Conservation (phyloP, 768 basidiomycete genomes). For the Lactarius quietus region DNA sequence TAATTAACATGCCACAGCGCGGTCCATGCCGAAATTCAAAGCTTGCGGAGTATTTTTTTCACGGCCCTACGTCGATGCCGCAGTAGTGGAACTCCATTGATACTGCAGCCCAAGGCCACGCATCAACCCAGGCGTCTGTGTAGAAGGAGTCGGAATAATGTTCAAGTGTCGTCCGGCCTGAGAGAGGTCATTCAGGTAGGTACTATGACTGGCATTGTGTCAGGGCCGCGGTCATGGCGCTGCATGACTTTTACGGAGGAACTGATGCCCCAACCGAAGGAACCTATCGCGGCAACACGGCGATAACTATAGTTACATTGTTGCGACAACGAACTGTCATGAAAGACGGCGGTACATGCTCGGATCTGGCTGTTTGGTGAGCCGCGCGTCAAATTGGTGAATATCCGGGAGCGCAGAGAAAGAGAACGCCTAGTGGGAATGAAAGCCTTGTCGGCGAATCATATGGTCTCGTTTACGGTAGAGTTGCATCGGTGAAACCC, state of each 20-base stretch:
- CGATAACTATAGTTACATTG: not conserved
- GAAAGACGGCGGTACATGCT: not conserved
- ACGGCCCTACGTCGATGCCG: not conserved
- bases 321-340: not conserved
- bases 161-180: no score
- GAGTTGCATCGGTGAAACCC: not conserved
- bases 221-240: not conserved
- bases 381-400: not conserved
- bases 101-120: not conserved
- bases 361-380: not conserved
- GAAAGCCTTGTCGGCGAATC: no score
- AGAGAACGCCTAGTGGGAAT: not conserved
- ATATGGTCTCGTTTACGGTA: no score
- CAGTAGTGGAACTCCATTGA: not conserved
- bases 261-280: constrained; percentile 1
- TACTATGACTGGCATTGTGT: no score
- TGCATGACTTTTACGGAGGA: not conserved
- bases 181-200: no score
- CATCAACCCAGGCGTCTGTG: not conserved
- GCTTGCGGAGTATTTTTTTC: not conserved
- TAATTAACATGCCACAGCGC: not conserved
- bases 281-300: not conserved
- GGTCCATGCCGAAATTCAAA: not conserved
- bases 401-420: not conserved
- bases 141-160: not conserved